Evolutionary conservation across 768 basidiomycete species (phyloP), one percentile per base, ranked within the genome.

Genomic region (Pleurotus salmoneostramineus): DNA sequence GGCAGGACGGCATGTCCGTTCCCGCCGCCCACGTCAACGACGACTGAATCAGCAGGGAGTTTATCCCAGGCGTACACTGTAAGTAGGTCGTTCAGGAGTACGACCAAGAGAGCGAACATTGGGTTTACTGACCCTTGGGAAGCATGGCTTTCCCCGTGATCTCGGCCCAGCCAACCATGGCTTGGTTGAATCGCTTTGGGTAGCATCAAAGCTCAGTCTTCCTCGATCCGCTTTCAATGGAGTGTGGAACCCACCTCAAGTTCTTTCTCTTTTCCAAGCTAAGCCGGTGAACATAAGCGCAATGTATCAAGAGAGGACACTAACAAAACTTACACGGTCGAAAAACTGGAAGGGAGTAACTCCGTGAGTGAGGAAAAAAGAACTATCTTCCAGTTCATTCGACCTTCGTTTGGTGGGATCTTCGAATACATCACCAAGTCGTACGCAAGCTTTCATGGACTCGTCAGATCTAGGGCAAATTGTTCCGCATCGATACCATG

Each of bases 1-100:
- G 60, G 58, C 43, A 78, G 65, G 1, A 71, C 64, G 14, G 70
- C 62, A 45, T 69, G 63, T 1, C 78, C 78, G 44, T 72, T 67
- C 5, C 74, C 72, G 5, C 75, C 72, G 11, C 74, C 77, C 10
- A 78, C 67, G 62, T 79, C 77, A 52, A 74, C 74, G 14, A 79
- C 65, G 2, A 64, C 62, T 3, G 71, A 62, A 10, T 66, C 69
- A 3, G 37, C 6, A 11, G 65, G 58, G 4, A 74, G 61, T n/a
- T 62, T 45, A 0, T 61, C 64, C 77, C 76, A 79, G 5, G 72
- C 68, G 51, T 68, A 76, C 0, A 63, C 76, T 77, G 44, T 51
- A 12, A 5, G 50, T 15, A 0, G 3, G 43, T 45, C 11, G 27
- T 47, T 47, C n/a, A 37, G n/a, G 21, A 42, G 8, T 14, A 10